Percentiles rank a stretch among this genome's conserved stretches.
Conservation (phyloP, 2,329 filamentous ascomycete genomes). For the Colletotrichum costaricense region DNA sequence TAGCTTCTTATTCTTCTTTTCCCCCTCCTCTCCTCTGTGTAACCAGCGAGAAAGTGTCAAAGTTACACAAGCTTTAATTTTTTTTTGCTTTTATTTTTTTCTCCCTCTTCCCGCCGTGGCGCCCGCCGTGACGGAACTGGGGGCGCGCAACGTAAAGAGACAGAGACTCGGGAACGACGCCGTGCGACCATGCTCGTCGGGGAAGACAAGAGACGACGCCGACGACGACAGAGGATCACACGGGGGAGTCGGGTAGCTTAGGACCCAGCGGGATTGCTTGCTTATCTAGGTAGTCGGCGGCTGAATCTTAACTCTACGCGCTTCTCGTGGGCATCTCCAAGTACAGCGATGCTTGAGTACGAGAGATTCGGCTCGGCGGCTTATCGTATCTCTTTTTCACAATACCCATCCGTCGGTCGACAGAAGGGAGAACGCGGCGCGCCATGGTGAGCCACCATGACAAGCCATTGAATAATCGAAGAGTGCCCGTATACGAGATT, state of each 20-base stretch:
- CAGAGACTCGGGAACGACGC: slow-evolving; percentile 19
- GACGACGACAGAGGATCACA: neutral
- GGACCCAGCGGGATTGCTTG: neutral
- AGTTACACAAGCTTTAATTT: slow-evolving; percentile 6
- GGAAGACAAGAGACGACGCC: neutral
- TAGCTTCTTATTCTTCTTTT: neutral
- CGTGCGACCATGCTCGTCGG: slow-evolving; percentile 18
- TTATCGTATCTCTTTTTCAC: neutral
- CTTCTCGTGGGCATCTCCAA: neutral
- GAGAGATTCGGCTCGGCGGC: neutral
- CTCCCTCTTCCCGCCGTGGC: neutral
- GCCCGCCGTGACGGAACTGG: slow-evolving; percentile 10
- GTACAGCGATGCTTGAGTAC: neutral
- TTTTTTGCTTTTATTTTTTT: neutral
- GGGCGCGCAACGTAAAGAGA: slow-evolving; percentile 1
- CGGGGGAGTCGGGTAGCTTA: neutral
- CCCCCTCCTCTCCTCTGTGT: neutral
- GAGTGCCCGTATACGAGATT: neutral
- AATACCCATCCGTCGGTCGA: neutral
- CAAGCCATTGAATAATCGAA: neutral
- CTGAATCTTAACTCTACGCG: neutral
- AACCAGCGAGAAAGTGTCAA: neutral
- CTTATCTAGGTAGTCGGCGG: neutral
- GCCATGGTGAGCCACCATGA: neutral
- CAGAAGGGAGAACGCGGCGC: neutral